Conservation (phyloP, 139 green algal species). For the Trebouxia sp. region DNA sequence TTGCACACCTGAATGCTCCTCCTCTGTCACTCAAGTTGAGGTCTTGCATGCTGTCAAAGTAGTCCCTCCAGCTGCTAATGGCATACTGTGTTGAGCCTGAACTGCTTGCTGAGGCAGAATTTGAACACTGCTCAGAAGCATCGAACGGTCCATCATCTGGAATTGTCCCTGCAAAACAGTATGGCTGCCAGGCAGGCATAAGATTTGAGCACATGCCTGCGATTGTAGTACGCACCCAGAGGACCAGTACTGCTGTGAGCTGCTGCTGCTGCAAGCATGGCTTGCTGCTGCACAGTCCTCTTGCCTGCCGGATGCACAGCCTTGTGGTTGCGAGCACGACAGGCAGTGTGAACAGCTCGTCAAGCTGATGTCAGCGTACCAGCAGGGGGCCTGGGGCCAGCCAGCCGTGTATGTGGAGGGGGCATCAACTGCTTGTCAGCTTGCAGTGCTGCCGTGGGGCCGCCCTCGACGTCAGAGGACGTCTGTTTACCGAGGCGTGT, state of each 20-base stretch:
- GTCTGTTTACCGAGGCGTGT: no score
- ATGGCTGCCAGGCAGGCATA: not conserved
- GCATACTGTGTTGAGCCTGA: not conserved
- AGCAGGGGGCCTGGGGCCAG: not conserved
- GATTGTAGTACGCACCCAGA: no score
- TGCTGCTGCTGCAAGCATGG: conserved; percentile 22
- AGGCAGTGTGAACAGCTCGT: no score
- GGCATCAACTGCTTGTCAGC: not conserved
- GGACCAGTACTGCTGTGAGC: not conserved
- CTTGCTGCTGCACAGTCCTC: conserved; percentile 9
- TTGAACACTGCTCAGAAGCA: not conserved
- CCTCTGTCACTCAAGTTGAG: not conserved
- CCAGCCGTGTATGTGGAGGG: not conserved
- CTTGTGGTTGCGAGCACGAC: no score
- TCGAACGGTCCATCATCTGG: conserved; percentile 14
- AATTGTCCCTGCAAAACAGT: conserved; percentile 11
- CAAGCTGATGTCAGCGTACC: not conserved
- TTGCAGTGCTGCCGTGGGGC: no score
- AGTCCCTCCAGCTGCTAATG: conserved; percentile 21
- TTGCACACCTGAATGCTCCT: conserved; percentile 27
- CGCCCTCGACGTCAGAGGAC: no score
- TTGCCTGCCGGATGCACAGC: no score
- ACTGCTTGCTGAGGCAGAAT: not conserved
- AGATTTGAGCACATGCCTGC: no score
- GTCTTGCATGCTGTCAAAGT: conserved; percentile 25